Evolutionary conservation across 768 basidiomycete species (phyloP).

Genomic region (Suillus luteus): DNA sequence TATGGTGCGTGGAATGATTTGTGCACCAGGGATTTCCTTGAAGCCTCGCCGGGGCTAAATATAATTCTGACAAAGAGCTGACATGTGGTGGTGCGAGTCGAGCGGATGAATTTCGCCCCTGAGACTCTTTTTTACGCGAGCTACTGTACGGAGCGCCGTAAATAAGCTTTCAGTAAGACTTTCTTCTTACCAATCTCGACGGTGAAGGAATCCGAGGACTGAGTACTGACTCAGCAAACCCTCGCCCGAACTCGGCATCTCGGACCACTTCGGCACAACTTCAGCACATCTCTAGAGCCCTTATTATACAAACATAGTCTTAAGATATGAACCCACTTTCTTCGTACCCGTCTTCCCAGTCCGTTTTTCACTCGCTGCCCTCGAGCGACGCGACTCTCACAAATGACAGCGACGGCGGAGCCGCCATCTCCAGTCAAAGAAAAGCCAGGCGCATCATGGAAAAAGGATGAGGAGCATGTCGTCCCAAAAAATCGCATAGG

Average conservation of each 20-base stretch:
- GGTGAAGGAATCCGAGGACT: too few relatives aligned
- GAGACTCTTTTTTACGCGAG: not conserved
- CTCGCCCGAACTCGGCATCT: not conserved
- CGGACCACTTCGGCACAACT: not conserved
- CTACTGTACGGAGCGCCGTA: not conserved
- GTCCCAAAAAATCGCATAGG: constrained; percentile 44
- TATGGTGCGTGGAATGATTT: not conserved
- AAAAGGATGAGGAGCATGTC: constrained; percentile 40
- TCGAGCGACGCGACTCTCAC: not conserved
- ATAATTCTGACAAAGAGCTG: not conserved
- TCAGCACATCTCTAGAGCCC: not conserved
- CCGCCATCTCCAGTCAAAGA: constrained; percentile 8
- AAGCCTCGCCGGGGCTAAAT: not conserved
- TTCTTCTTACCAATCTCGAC: not conserved
- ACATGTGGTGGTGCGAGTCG: not conserved
- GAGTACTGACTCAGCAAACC: not conserved
- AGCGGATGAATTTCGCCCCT: not conserved
- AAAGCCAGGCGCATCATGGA: constrained; percentile 40
- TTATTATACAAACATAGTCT: too few relatives aligned
- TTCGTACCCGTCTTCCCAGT: not conserved
- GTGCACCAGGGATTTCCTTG: too few relatives aligned
- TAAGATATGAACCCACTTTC: not conserved
- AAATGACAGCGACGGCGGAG: constrained; percentile 2
- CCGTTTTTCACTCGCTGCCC: not conserved
- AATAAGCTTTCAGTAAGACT: not conserved